Percentiles rank a stretch among this genome's conserved stretches.
These are phyloP conservation scores for Mycosarcoma maydis DNA, from an alignment of 1,284 basidiomycete genomes.

Conservation along the genomic window DNA sequence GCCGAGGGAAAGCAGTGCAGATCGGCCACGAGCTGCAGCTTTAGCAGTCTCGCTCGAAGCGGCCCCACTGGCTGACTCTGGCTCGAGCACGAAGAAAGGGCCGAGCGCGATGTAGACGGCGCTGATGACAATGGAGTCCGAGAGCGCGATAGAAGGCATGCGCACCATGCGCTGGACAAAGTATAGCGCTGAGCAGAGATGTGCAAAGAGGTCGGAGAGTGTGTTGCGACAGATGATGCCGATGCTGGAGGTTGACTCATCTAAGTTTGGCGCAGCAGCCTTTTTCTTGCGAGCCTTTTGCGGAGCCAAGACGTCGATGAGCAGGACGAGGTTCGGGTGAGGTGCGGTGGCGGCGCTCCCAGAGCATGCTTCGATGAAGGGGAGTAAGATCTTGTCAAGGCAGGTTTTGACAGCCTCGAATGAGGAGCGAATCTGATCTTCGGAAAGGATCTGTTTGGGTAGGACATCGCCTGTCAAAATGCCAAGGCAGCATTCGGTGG, in stretches of 20 bases:
- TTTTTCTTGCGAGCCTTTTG: conserved; percentile 47
- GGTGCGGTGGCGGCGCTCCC: conserved; percentile 27
- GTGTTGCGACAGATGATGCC: conserved; percentile 44
- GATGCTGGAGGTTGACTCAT: conserved; percentile 23
- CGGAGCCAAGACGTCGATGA: conserved; percentile 64
- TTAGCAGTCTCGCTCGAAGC: conserved; percentile 33
- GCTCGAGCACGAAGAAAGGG: conserved; percentile 81
- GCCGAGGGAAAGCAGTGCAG: conserved; percentile 45
- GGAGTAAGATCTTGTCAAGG: conserved; percentile 81
- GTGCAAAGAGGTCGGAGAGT: conserved; percentile 45
- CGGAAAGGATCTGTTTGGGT: conserved; percentile 82
- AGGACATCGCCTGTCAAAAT: conserved; percentile 80
- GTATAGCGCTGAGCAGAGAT: conserved; percentile 59
- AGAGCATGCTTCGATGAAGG: conserved; percentile 79
- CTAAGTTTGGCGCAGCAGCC: conserved; percentile 6
- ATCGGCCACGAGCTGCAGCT: conserved; percentile 29
- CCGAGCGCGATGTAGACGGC: conserved; percentile 89
- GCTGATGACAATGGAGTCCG: conserved; percentile 75
- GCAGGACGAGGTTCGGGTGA: conserved; percentile 50
- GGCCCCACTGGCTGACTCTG: conserved; percentile 69
- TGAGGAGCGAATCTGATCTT: conserved; percentile 85
- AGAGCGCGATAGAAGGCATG: conserved; percentile 68
- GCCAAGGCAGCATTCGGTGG: conserved; percentile 82
- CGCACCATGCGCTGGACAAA: conserved; percentile 67
- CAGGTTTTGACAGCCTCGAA: conserved; percentile 80